These are phyloP conservation scores for Agrocybe praecox DNA, from an alignment of 768 basidiomycete species.

Conservation along the genomic window DNA sequence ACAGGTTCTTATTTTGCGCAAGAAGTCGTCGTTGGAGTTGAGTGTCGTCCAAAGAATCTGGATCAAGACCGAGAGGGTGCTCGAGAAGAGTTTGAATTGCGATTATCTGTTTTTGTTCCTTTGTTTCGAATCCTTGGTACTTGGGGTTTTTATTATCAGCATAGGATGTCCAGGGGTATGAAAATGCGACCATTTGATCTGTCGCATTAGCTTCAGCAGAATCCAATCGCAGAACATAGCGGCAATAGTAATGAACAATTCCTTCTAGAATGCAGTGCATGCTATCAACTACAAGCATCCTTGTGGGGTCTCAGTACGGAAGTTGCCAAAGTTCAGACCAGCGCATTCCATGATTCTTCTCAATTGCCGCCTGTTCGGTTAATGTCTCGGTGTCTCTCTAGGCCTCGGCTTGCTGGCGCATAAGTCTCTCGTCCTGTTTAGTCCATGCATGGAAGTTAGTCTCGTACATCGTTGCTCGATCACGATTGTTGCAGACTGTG, in stretches of 20 bases:
- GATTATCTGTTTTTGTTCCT: background rate
- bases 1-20: too few species aligned
- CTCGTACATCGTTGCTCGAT: slow-evolving; percentile 16
- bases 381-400: slow-evolving; percentile 18
- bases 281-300: slow-evolving; percentile 31
- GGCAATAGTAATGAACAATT: slow-evolving; percentile 30
- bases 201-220: background rate
- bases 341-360: slow-evolving; percentile 23
- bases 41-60: too few species aligned
- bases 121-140: background rate
- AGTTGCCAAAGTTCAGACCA: slow-evolving; percentile 28
- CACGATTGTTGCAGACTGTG: slow-evolving; percentile 20
- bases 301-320: slow-evolving; percentile 34
- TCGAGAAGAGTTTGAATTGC: background rate
- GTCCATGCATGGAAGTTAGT: slow-evolving; percentile 17
- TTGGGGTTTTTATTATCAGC: background rate
- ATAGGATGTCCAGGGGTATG: background rate
- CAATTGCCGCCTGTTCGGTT: slow-evolving; percentile 6
- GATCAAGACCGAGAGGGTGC: background rate
- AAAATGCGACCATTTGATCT: background rate
- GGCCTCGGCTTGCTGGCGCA: slow-evolving; percentile 10
- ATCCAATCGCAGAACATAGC: slow-evolving; percentile 11
- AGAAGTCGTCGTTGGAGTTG: too few species aligned
- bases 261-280: slow-evolving; percentile 42
- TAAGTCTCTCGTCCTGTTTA: slow-evolving; percentile 13